Percentiles rank a stretch among this genome's conserved stretches.
Conservation (phyloP, 73 alveolate genomes). For the Stentor coeruleus region DNA sequence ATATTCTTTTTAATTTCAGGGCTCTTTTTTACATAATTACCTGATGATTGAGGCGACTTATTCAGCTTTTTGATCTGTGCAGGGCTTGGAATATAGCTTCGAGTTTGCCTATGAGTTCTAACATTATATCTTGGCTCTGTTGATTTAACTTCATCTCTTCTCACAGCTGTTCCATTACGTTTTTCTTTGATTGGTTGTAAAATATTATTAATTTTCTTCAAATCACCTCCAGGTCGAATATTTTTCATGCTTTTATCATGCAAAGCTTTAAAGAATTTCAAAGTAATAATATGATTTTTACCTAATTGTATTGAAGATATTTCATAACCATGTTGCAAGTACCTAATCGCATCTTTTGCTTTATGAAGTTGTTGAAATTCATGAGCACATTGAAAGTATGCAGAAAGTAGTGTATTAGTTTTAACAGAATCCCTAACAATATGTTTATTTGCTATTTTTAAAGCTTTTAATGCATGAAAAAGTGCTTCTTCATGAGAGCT, state of each 20-base stretch:
- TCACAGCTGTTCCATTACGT: background rate
- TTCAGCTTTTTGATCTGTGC: no score
- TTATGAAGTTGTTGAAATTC: constrained; percentile 4
- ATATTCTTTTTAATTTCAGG: no score
- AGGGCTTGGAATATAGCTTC: no score
- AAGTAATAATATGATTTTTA: background rate
- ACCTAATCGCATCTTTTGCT: background rate
- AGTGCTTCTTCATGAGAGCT: constrained; percentile 73
- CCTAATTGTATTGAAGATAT: background rate
- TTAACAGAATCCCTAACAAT: background rate
- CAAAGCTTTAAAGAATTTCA: background rate
- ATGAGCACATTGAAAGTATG: background rate
- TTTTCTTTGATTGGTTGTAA: no score
- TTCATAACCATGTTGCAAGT: background rate
- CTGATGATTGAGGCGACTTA: no score
- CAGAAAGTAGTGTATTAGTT: background rate
- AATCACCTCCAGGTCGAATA: background rate
- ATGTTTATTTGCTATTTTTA: background rate
- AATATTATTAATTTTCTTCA: no score
- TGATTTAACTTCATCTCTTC: background rate
- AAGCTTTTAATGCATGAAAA: constrained; percentile 54
- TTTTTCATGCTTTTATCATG: background rate
- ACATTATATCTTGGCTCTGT: background rate
- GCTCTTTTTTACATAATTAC: no score
- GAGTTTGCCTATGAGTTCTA: no score